A percentile compares a stretch with the other conserved stretches of the same genome.
These are phyloP conservation scores for Russula brevipes DNA, from an alignment of 768 basidiomycete species.

Conservation along the genomic window DNA sequence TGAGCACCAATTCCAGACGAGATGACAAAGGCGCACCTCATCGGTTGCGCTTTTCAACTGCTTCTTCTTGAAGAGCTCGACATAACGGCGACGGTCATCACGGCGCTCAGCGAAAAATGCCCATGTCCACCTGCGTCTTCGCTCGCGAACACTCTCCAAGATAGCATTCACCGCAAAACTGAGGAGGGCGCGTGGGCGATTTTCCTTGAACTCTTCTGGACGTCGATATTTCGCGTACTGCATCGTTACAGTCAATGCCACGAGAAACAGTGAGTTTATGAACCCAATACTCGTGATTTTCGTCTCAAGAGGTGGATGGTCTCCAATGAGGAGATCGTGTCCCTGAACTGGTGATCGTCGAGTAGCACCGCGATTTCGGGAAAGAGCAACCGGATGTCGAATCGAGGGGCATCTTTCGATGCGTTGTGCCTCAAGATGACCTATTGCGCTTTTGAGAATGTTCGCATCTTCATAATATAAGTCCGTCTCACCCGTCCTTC, in stretches of 20 bases:
- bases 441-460: constrained; percentile 37
- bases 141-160: constrained; percentile 75
- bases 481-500: constrained; percentile 69
- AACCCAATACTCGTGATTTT: constrained; percentile 56
- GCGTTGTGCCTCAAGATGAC: constrained; percentile 78
- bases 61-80: constrained; percentile 78
- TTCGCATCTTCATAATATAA: constrained; percentile 1
- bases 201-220: constrained; percentile 52
- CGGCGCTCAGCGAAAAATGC: constrained; percentile 80
- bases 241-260: constrained; percentile 3
- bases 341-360: constrained; percentile 92
- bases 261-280: constrained; percentile 21
- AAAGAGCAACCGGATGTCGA: constrained; percentile 83
- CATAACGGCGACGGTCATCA: constrained; percentile 81
- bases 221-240: constrained; percentile 83
- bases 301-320: constrained; percentile 96
- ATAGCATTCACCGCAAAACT: constrained; percentile 79
- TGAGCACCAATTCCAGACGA: constrained; percentile 9
- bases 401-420: constrained; percentile 69
- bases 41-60: constrained; percentile 48
- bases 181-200: constrained; percentile 62
- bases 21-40: constrained; percentile 40
- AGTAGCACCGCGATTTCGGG: constrained; percentile 89
- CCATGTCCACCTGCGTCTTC: constrained; percentile 87
- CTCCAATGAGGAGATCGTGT: constrained; percentile 86